These are phyloP conservation scores for Orbilia brochopaga DNA, from an alignment of 2,329 filamentous ascomycete species.

Conservation along the genomic window DNA sequence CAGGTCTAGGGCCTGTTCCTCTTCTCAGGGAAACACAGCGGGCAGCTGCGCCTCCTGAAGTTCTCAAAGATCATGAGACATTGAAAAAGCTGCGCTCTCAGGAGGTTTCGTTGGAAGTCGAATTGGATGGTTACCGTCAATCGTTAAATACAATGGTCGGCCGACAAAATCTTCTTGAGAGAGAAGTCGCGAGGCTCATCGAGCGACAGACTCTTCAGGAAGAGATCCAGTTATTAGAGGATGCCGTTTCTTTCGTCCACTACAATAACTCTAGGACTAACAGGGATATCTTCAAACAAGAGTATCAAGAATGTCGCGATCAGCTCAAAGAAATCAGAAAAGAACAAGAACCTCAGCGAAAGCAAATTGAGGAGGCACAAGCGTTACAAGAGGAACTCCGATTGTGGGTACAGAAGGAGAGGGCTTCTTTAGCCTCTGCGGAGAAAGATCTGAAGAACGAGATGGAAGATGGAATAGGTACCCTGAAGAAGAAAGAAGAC, in stretches of 20 bases:
- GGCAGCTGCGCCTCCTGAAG: constrained; percentile 80
- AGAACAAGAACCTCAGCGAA: constrained; percentile 70
- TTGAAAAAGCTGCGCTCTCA: constrained; percentile 73
- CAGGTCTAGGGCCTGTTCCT: constrained; percentile 78
- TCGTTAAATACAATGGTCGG: constrained; percentile 63
- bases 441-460: constrained; percentile 59
- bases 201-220: constrained; percentile 74
- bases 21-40: constrained; percentile 84
- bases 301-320: constrained; percentile 64
- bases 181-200: constrained; percentile 80
- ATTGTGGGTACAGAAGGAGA: constrained; percentile 62
- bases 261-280: constrained; percentile 66
- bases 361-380: constrained; percentile 72
- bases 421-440: constrained; percentile 63
- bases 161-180: constrained; percentile 75
- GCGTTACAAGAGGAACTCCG: constrained; percentile 64
- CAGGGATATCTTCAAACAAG: constrained; percentile 64
- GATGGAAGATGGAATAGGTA: constrained; percentile 59
- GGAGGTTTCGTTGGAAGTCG: constrained; percentile 69
- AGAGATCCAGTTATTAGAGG: constrained; percentile 70
- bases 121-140: constrained; percentile 59
- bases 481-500: constrained; percentile 59
- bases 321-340: constrained; percentile 68
- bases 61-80: constrained; percentile 77
- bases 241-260: constrained; percentile 69